phyloP scores from a whole-genome alignment of 2,329 filamentous ascomycete genomes.

The Botrytis medusae region DNA sequence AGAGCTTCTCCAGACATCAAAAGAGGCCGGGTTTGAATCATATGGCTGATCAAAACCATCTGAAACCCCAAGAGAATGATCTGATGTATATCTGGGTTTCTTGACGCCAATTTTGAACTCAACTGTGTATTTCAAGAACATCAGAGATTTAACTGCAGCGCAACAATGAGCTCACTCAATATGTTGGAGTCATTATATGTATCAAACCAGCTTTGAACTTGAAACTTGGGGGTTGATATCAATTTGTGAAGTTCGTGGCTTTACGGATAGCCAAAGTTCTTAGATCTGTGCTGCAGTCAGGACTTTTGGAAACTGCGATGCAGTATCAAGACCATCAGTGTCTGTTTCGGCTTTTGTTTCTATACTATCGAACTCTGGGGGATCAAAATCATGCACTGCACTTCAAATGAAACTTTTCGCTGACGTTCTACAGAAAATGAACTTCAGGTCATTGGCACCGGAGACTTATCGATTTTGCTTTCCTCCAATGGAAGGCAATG shows the following conservation, averaged over 20 bases:
- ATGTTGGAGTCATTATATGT: neutral
- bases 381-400: neutral
- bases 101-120: neutral
- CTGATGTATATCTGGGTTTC: neutral
- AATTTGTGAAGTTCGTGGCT: neutral
- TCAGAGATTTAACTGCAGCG: neutral
- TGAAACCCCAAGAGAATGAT: neutral
- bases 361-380: neutral
- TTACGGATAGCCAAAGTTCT: neutral
- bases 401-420: neutral
- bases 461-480: conserved; percentile 72
- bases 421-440: conserved; percentile 45
- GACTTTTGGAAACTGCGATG: neutral
- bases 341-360: neutral
- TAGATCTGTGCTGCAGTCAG: neutral
- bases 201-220: neutral
- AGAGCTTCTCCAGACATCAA: neutral
- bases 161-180: neutral
- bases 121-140: neutral
- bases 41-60: neutral
- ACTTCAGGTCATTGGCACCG: conserved; percentile 52
- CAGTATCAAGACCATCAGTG: neutral
- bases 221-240: neutral
- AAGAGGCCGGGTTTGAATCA: neutral
- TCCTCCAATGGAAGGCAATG: conserved; percentile 67